Evolutionary conservation across 2,329 filamentous ascomycete species (phyloP), one percentile per base, ranked within the genome.

Genomic region (Sporothrix protearum): DNA sequence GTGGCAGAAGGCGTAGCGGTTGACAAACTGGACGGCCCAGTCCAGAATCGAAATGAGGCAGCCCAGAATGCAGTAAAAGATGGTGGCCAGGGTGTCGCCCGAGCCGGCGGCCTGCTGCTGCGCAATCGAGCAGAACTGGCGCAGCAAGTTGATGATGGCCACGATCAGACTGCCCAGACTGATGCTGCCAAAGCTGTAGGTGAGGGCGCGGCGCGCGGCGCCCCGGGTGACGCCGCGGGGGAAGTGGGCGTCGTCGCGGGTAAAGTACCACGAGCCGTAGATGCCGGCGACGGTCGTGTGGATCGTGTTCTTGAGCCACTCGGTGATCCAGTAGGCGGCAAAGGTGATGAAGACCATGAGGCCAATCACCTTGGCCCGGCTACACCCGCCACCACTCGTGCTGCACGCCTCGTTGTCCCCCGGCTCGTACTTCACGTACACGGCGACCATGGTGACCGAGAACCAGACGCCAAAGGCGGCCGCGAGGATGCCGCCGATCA

Each of bases 201-300:
- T 97, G 73, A 96, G 84, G 0, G 94, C 88, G 16, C 95, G 89
- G 76, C 88, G 90, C 75, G 96, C 87, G 0, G 95, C 92, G n/a
- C 93, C 92, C 14, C 93, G 88, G 0, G 95, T 97, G 0, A 93
- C 90, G 12, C 89, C 89, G 74, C 87, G 89, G 39, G 94, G 93
- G 77, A 93, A 91, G 57, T 89, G 87, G 71, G 85, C 82, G 0
- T 87, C 81, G 28, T 33, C 25, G 55, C 22, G 49, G 74, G 88
- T 91, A 79, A 97, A 97, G 82, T 97, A 98, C 95, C 95, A 98
- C 0, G 91, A 91, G 0, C 93, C 94, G 76, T 97, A 97, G 0
- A 97, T 90, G 0, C 95, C 94, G 0, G 93, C 92, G 72, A 97
- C 91, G 30, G 89, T 94, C 1, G 91, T 91, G 79, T 98, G 94